These are phyloP conservation scores for Heliocybe sulcata DNA, from an alignment of 1,284 basidiomycete genomes.

Conservation along the genomic window DNA sequence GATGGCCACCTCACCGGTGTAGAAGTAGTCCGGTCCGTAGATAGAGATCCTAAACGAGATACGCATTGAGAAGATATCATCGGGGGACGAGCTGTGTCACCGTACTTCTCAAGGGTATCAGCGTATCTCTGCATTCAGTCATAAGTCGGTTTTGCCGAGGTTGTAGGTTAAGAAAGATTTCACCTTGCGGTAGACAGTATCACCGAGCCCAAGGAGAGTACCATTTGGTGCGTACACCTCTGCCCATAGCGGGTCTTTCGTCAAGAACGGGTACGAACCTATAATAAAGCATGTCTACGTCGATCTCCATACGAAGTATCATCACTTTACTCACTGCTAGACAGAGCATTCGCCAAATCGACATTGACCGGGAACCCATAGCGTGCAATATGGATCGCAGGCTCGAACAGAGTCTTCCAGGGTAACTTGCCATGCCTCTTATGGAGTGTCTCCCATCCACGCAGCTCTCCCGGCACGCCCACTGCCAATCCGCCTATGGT, in stretches of 20 bases:
- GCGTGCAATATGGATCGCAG: constrained; percentile 38
- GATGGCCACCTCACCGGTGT: constrained; percentile 22
- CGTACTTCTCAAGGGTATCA: constrained; percentile 14
- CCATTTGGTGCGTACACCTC: constrained; percentile 40
- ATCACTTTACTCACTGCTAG: constrained; percentile 14
- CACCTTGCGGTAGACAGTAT: constrained; percentile 25
- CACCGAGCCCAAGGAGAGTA: constrained; percentile 32
- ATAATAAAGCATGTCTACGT: neutral
- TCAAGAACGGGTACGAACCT: constrained; percentile 31
- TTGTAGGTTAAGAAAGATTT: no score
- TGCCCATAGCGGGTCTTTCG: constrained; percentile 35
- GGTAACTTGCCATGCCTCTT: constrained; percentile 34
- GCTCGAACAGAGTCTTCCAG: constrained; percentile 39
- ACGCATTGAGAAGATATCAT: constrained; percentile 20
- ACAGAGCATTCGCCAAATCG: constrained; percentile 35
- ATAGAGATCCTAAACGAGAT: constrained; percentile 17
- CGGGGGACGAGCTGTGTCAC: neutral
- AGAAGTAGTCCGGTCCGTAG: constrained; percentile 33
- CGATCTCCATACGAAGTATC: neutral
- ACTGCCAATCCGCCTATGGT: constrained; percentile 46
- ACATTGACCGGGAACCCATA: constrained; percentile 35
- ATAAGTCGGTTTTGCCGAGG: no score
- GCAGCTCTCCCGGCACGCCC: constrained; percentile 48
- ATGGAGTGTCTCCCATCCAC: constrained; percentile 42
- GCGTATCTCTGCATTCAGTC: constrained; percentile 16